Conservation (phyloP, 148 eudicot species). For the Heliamphora exappendiculata region DNA sequence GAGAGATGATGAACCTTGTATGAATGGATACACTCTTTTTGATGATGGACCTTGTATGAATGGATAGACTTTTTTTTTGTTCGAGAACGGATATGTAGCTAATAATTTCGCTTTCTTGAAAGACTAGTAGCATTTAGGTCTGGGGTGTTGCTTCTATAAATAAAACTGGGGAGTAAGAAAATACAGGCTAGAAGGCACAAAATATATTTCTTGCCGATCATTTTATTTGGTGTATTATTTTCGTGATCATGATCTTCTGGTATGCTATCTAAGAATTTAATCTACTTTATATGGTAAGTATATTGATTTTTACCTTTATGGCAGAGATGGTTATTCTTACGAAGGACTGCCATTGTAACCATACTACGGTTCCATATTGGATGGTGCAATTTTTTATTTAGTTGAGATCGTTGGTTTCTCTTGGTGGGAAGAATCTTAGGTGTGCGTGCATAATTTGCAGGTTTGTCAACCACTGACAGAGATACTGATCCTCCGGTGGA, state of each 20-base stretch:
- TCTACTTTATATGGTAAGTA: background rate
- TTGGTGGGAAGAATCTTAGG: background rate
- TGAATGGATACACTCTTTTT: background rate
- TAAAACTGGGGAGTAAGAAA: background rate
- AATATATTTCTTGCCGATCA: background rate
- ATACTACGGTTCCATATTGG: background rate
- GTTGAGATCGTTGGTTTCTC: background rate
- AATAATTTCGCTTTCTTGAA: background rate
- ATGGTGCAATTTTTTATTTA: background rate
- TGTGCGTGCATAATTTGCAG: slow-evolving; percentile 15
- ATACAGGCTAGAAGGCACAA: background rate
- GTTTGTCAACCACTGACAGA: slow-evolving; percentile 25
- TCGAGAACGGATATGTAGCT: background rate
- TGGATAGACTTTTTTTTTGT: background rate
- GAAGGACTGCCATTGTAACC: background rate
- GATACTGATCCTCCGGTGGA: slow-evolving; percentile 27
- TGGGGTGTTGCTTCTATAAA: background rate
- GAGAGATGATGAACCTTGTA: background rate
- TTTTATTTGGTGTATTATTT: background rate
- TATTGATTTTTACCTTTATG: background rate
- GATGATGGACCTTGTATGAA: background rate
- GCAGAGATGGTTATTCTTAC: background rate
- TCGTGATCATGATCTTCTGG: background rate
- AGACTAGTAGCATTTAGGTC: background rate
- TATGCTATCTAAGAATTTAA: background rate